Evolutionary conservation across 2,329 filamentous ascomycete genomes (phyloP).

Genomic region (Claviceps africana): DNA sequence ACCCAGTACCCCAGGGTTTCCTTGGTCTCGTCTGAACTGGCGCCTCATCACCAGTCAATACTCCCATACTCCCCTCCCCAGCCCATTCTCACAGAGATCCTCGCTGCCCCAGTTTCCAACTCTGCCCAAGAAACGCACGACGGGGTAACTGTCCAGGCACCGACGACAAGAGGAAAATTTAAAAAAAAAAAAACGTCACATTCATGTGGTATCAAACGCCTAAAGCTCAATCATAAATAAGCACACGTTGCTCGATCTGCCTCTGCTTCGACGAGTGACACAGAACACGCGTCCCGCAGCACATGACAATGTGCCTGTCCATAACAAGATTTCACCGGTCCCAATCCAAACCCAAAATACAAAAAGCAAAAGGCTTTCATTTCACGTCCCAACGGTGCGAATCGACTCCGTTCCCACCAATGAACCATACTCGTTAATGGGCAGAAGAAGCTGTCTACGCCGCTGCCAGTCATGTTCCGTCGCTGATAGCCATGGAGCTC

Average conservation of each 20-base stretch:
- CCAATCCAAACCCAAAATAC: constrained; percentile 17
- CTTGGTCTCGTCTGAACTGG: too few species aligned
- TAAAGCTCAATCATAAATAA: constrained; percentile 31
- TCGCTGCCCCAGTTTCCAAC: too few species aligned
- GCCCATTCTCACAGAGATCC: too few species aligned
- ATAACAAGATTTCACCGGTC: not conserved
- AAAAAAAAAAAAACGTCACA: constrained; percentile 15
- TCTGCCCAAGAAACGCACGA: too few species aligned
- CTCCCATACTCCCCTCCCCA: too few species aligned
- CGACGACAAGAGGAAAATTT: not conserved
- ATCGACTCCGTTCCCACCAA: constrained; percentile 24
- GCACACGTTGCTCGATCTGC: constrained; percentile 2
- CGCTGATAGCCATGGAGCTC: not conserved
- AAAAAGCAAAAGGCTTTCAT: constrained; percentile 4
- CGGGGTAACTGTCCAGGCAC: not conserved
- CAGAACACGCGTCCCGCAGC: not conserved
- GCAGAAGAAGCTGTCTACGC: constrained; percentile 1
- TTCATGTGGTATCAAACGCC: constrained; percentile 33
- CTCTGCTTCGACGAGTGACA: not conserved
- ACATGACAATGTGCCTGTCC: not conserved
- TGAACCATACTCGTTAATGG: constrained; percentile 15
- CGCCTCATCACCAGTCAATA: too few species aligned
- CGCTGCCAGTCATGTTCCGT: not conserved
- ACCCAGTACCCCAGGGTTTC: too few species aligned
- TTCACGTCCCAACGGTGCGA: constrained; percentile 13